These are phyloP conservation scores for Castanopsis chinensis DNA, from an alignment of 306 rosid genomes.

Conservation along the genomic window DNA sequence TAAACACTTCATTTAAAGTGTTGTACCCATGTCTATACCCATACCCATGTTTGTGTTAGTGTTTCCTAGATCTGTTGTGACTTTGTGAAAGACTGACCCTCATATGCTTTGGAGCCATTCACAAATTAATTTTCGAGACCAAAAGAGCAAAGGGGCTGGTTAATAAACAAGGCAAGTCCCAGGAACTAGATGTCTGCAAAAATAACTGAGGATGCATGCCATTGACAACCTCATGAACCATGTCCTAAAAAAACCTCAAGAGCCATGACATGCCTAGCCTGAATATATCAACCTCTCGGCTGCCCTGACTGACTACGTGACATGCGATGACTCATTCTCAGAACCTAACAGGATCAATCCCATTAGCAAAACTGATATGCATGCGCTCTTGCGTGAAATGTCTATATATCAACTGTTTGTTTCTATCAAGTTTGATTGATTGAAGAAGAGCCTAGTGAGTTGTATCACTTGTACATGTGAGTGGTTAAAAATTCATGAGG, in stretches of 20 bases:
- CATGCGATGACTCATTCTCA: background rate
- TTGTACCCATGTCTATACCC: no score
- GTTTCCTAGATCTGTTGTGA: no score
- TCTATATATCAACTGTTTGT: background rate
- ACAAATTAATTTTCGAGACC: background rate
- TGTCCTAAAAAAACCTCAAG: background rate
- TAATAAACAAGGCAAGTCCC: background rate
- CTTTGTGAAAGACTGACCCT: background rate
- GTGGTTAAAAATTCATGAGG: no score
- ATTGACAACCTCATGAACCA: background rate
- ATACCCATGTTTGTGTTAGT: no score
- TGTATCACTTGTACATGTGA: no score
- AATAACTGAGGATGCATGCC: slow-evolving; percentile 5
- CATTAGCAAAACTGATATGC: background rate
- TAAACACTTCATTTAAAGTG: no score
- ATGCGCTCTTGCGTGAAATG: background rate
- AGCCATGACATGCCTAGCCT: background rate
- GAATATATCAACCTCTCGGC: background rate
- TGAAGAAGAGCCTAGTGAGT: background rate
- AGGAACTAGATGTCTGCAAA: background rate
- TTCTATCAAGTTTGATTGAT: background rate
- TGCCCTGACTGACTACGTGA: background rate
- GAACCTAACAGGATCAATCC: background rate
- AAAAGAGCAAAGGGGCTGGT: background rate
- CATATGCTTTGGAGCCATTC: background rate